Evolutionary conservation across 306 rosid species (phyloP).

Genomic region (Hippophae rhamnoides): DNA sequence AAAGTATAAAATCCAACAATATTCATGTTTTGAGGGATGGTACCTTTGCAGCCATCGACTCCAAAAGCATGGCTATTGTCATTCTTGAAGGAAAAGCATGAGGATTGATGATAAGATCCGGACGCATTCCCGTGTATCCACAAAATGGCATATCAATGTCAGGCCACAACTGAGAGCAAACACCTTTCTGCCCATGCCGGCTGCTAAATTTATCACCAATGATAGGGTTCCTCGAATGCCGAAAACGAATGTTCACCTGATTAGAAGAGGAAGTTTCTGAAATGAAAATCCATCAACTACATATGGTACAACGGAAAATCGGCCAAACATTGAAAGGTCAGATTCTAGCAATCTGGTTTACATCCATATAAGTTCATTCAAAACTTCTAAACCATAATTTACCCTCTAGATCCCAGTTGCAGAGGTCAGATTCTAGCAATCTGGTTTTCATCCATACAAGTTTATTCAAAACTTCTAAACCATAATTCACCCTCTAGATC

Average conservation of each 20-base stretch:
- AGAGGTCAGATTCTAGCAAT: too few species aligned
- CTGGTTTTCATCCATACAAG: too few species aligned
- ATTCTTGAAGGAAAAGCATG: slow-evolving; percentile 99
- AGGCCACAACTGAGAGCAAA: slow-evolving; percentile 98
- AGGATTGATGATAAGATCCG: slow-evolving; percentile 95
- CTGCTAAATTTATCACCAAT: slow-evolving; percentile 99
- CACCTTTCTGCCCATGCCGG: slow-evolving; percentile 98
- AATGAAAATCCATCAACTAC: too few species aligned
- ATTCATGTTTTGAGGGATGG: neutral
- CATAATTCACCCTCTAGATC: too few species aligned
- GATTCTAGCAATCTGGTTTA: too few species aligned
- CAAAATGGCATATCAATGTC: slow-evolving; percentile 97
- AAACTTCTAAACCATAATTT: too few species aligned
- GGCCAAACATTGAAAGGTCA: too few species aligned
- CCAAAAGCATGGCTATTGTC: slow-evolving; percentile 99
- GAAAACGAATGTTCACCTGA: slow-evolving; percentile 84
- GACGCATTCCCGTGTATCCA: slow-evolving; percentile 91
- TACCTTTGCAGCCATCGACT: slow-evolving; percentile 98
- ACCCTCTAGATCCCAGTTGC: too few species aligned
- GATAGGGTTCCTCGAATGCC: slow-evolving; percentile 83
- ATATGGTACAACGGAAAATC: too few species aligned
- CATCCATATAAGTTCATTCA: too few species aligned
- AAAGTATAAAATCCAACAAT: neutral
- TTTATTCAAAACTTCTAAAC: too few species aligned
- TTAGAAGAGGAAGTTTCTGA: neutral